Base-by-base conservation (phyloP, 495 filamentous ascomycete genomes). In the Aspergillus ellipticus region DNA sequence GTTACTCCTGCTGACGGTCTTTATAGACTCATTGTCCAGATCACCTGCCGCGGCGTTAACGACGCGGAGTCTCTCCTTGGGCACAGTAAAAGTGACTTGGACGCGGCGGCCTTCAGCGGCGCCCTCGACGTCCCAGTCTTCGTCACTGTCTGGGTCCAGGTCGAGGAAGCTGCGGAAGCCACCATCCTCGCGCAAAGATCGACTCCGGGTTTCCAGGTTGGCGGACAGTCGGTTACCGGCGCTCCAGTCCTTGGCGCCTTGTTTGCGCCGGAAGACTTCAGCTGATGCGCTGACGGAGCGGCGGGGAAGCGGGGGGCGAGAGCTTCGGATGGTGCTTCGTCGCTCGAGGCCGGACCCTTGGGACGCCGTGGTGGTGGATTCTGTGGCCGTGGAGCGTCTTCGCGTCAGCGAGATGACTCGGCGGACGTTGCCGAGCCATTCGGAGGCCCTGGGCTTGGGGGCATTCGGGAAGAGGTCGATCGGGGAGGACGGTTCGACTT, bases 11-110 rank as follows among this genome's bases (percentile, higher is more conserved):
- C 62, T 73, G 41, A 64, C 45, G 15, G 70, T 71, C 0, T 54
- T 56, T 59, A 68, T 65, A 6, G 72, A 74, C 20, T 67, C 22
- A 43, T 65, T 63, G 51, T 74, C 70, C 61, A 73, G 54, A 41
- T 77, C 71, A 0, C 62, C 52, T 1, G 68, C 69, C 0, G 69
- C 66, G 10, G 72, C 83, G 73, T 97, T 97, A 8, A 96, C 92
- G 11, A 97, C 90, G 48, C 93, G 77, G 60, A 97, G 66, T 67
- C 80, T 83, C 73, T 91, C 87, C 67, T 84, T 88, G 46, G 93
- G 93, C 54, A 96, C 89, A 1, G 92, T 96, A 69, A 95, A 97
- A 76, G 95, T 95, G 57, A 95, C 82, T 73, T 97, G 93, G 56
- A 97, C 92, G 15, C 89, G 80, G 42, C 91, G 70, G 49, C 81